Base-by-base conservation (phyloP, 495 filamentous ascomycete species). In the Viridothelium virens region DNA sequence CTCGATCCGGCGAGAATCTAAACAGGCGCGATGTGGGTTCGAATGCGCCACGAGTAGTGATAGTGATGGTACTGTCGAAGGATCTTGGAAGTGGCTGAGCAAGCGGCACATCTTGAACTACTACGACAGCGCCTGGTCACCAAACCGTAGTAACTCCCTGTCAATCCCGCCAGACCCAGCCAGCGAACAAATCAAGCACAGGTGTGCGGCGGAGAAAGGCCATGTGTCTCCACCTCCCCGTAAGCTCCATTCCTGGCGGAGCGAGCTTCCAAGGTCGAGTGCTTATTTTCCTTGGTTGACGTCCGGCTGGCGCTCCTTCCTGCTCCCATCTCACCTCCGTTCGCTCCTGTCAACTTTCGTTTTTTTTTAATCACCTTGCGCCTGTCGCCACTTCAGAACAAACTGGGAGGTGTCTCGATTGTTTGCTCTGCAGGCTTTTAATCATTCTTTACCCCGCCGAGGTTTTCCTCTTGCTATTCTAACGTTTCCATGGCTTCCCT, bases 401-500 rank as follows among this genome's bases (percentile, higher is more conserved):
- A 14, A 44, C 14, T 14, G 7, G 41, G 7, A 7, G 14, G 14
- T 7, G 14, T 44, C 14, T 44, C 14, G 14, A 44, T 7, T 44
- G 6, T 7, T 44, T 44, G 6, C 41, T 44, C 41, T 59, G 53
- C 53, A 7, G 31, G 31, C 5, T 53, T 53, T 36, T 9, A 11
- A 1, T n/a, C 53, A 36, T 59, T 59, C 53, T 10, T 59, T 59
- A 36, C 36, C 31, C 31, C 6, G 53, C 53, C 1, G 53, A 59
- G 53, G 53, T 59, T 36, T 36, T 33, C 53, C 53, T 59, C 53
- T 59, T 31, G 53, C 53, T 59, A 59, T 59, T 36, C 53, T 36
- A 59, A 59, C 48, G 25, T 18, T n/a, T 36, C 31, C 31, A 59
- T 59, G 53, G 53, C 53, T 33, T 59, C 53, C 53, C 53, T 59